Conservation (phyloP, 2,329 filamentous ascomycete genomes). For the Rosellinia necatrix region DNA sequence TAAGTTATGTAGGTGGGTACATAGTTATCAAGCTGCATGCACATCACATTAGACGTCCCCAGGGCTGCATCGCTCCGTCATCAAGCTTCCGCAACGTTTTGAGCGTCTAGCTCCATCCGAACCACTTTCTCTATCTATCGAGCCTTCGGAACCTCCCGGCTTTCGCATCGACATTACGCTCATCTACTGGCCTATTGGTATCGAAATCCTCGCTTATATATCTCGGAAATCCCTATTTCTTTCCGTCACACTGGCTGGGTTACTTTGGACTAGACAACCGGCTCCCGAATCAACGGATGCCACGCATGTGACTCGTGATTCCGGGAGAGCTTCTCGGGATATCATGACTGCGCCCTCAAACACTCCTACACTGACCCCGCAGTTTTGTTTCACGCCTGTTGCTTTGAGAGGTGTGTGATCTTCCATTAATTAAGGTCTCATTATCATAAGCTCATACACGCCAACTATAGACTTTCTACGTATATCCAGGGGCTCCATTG, state of each 20-base stretch:
- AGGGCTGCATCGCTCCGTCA: no score
- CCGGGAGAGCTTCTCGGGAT: slow-evolving; percentile 32
- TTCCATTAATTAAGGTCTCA: no score
- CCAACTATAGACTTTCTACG: slow-evolving; percentile 78
- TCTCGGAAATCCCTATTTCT: background rate
- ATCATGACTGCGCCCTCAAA: slow-evolving; percentile 54
- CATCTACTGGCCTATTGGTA: no score
- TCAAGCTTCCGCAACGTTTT: no score
- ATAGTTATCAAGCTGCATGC: no score
- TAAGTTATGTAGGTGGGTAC: no score
- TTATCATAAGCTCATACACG: slow-evolving; percentile 25
- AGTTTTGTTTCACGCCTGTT: slow-evolving; percentile 77
- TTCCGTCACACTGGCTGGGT: slow-evolving; percentile 51
- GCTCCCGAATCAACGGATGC: slow-evolving; percentile 47
- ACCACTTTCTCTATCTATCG: no score
- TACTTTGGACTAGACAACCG: slow-evolving; percentile 53
- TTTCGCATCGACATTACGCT: no score
- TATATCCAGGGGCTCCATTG: slow-evolving; percentile 79
- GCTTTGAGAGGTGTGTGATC: slow-evolving; percentile 65
- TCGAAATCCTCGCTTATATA: slow-evolving; percentile 11
- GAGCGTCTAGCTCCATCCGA: no score
- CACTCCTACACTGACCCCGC: slow-evolving; percentile 65
- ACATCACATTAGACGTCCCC: no score
- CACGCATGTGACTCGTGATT: slow-evolving; percentile 36
- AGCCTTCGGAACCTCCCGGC: no score